Base-by-base conservation (phyloP, 495 filamentous ascomycete genomes). In the Aspergillus sclerotiicarbonarius region DNA sequence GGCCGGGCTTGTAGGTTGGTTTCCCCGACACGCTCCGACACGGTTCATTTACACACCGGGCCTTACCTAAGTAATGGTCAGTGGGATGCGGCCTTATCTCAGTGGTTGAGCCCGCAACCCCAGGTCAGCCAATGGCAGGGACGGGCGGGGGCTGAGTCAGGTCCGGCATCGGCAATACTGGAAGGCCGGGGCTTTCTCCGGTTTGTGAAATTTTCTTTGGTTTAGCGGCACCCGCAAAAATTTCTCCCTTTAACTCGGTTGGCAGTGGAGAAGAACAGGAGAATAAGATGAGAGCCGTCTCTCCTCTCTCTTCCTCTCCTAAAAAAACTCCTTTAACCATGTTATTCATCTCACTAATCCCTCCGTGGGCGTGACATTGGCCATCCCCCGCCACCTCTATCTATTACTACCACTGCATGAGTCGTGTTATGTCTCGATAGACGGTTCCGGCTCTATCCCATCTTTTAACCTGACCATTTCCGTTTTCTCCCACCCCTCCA, bases 321-420 rank as follows among this genome's bases (percentile, higher is more conserved):
- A 58, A 63, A 41, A 25, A 41, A 54, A 59, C 61, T 67, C 62
- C 65, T 61, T 45, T 61, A 58, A 58, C 63, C 63, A 68, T 68
- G 66, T 57, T 47, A 57, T 60, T 54, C 60, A 53, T 39, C 50
- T 58, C 44, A 59, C 58, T 43, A 21, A 63, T 63, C 53, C 60
- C 64, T 61, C 60, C 60, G 64, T 66, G 64, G 64, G 54, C 58
- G 60, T 66, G 63, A 62, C 52, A 51, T 57, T 65, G 57, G 45
- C 43, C 43, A 45, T 49, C 39, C 41, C 48, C 35, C 39, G 49
- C 54, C 51, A 54, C 45, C 46, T 46, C 31, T 31, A 48, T 29
- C 39, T 41, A 56, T 32, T 25, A 43, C 20, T 58, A 41, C 48
- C 51, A 52, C 43, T 54, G 37, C 20, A 25, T 56, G 53, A 30